phyloP scores from a whole-genome alignment of 1,139 yeast species.

The Hemisphaericaspora subhashii region DNA sequence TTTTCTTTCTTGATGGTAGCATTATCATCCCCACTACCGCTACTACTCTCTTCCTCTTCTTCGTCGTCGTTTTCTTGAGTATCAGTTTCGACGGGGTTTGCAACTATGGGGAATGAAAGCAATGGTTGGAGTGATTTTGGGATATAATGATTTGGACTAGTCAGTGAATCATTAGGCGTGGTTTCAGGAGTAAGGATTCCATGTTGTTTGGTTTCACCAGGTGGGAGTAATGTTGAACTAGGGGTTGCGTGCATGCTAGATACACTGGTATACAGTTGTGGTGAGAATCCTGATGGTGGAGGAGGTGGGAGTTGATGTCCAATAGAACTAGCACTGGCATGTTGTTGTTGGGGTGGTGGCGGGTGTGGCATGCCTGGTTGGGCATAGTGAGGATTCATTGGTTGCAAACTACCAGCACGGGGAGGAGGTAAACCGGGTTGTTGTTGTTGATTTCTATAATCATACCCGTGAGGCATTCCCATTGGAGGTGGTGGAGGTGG shows the following conservation, averaged over 20 bases:
- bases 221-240: too few species aligned
- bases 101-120: constrained; percentile 22
- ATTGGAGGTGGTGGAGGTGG: constrained; percentile 5
- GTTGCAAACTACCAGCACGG: too few species aligned
- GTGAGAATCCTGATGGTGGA: not conserved
- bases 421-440: constrained; percentile 1
- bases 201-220: constrained; percentile 1
- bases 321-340: too few species aligned
- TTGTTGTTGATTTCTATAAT: not conserved
- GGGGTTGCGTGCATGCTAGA: too few species aligned
- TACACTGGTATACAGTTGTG: constrained; percentile 1
- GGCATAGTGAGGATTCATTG: constrained; percentile 1
- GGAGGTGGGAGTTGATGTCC: constrained; percentile 4
- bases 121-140: constrained; percentile 30
- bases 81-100: constrained; percentile 3
- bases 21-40: not conserved
- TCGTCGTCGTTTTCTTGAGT: constrained; percentile 1
- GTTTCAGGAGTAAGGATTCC: constrained; percentile 14
- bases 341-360: constrained; percentile 6
- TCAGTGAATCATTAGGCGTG: constrained; percentile 9
- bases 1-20: not conserved
- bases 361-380: not conserved
- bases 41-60: not conserved
- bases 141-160: constrained; percentile 14
- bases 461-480: too few species aligned